phyloP scores from a whole-genome alignment of 176 grass and related monocot genomes.

The Juncus effusus region DNA sequence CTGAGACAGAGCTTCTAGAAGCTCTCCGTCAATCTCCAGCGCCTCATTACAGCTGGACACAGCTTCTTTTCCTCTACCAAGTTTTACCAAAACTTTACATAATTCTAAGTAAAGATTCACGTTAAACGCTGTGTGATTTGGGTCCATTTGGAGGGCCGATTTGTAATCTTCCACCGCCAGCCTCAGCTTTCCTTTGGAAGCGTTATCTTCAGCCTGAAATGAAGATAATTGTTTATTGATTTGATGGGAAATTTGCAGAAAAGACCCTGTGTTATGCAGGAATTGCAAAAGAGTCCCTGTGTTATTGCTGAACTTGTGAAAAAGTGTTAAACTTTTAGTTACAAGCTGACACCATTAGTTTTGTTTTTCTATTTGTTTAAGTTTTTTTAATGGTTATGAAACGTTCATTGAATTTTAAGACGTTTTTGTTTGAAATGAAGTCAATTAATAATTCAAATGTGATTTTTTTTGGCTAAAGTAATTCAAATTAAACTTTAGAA shows the following conservation, averaged over 20 bases:
- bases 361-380: no score
- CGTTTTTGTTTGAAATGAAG: no score
- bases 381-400: no score
- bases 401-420: no score
- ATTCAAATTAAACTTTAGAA: no score
- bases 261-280: no score
- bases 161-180: slow-evolving; percentile 86
- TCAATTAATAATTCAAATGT: no score
- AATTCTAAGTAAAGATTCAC: slow-evolving; percentile 78
- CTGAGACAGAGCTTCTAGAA: slow-evolving; percentile 87
- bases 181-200: slow-evolving; percentile 77
- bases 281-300: no score
- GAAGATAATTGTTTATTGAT: slow-evolving; percentile 16
- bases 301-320: not conserved
- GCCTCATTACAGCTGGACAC: slow-evolving; percentile 70
- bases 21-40: slow-evolving; percentile 75
- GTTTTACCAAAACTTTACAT: slow-evolving; percentile 94
- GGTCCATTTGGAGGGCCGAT: slow-evolving; percentile 82
- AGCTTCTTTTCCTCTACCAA: slow-evolving; percentile 96
- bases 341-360: not conserved
- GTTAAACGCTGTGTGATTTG: slow-evolving; percentile 69
- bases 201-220: slow-evolving; percentile 88
- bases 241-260: not conserved
- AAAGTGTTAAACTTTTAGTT: not conserved
- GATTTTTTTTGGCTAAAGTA: no score